Evolutionary conservation across 1,139 yeast species (phyloP), one percentile per base, ranked within the genome.

Genomic region (Geotrichum histeridarum): DNA sequence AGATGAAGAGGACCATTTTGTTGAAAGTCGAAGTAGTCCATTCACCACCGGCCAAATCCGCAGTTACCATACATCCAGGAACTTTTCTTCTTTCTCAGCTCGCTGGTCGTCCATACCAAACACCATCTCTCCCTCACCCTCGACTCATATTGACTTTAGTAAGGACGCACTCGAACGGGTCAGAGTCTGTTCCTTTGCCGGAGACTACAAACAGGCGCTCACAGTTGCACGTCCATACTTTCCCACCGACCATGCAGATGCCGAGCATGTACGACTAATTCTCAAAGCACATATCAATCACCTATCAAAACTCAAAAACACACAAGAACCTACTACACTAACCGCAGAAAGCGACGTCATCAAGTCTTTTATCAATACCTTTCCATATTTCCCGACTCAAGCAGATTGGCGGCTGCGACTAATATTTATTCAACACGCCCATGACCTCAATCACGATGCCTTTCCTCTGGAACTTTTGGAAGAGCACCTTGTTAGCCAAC

Each of bases 341-440:
- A 44, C 55, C 8, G 12, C 18, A 11, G 35, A 41, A 9, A 51
- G 55, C 46, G 59, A 57, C 7, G 64, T 66, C 12, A 65, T 64
- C 8, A 41, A 50, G 0, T 64, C 68, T 11, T 69, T 73, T 59
- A 57, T 68, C 15, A 47, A 54, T 14, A 39, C 57, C 14, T 63
- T 71, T 57, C 76, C 76, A 1, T 45, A 48, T 0, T 44, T 59
- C 4, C 72, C 76, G 33, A 55, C 64, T 5, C 60, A 64, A 0
- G 61, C 54, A 50, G 73, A 62, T 55, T 75, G 77, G 72, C 61
- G 70, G 11, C 57, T 68, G 22, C 69, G 73, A 51, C 70, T 70
- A 50, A 65, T 73, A 37, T 73, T 79, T 51, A 71, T 74, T 57
- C 70, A 69, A 37, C 63, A 72, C 0, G 60, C 77, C 1, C 80